phyloP scores from a whole-genome alignment of 2,329 filamentous ascomycete genomes.

The Phialophora tarda region DNA sequence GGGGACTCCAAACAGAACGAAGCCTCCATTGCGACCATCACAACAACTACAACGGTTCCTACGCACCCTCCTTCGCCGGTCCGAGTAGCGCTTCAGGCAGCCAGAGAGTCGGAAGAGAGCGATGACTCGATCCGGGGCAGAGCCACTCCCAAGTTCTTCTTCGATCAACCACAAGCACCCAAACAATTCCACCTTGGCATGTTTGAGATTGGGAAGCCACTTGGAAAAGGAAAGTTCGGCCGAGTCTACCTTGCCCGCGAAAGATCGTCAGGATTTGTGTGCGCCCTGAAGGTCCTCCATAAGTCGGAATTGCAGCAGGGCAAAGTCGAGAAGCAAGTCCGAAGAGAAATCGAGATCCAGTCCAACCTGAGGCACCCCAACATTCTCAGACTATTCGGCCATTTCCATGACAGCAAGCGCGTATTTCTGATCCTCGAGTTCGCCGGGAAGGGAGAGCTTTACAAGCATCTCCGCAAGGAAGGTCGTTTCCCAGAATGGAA shows the following conservation, averaged over 20 bases:
- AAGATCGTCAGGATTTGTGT: constrained; percentile 78
- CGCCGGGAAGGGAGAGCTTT: constrained; percentile 82
- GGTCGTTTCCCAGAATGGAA: constrained; percentile 83
- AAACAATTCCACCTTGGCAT: constrained; percentile 82
- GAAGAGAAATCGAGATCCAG: constrained; percentile 88
- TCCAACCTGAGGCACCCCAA: constrained; percentile 85
- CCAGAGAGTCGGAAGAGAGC: constrained; percentile 57
- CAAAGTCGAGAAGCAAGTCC: constrained; percentile 83
- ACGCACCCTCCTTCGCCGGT: constrained; percentile 58
- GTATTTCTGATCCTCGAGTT: constrained; percentile 89
- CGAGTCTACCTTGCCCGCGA: constrained; percentile 85
- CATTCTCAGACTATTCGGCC: constrained; percentile 80
- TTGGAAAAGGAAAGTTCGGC: constrained; percentile 87
- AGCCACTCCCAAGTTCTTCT: constrained; percentile 49
- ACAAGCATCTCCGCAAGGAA: constrained; percentile 82
- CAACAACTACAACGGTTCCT: constrained; percentile 40
- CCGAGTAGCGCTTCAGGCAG: constrained; percentile 57
- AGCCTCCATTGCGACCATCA: constrained; percentile 59
- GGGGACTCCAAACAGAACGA: constrained; percentile 65
- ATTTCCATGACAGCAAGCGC: constrained; percentile 87
- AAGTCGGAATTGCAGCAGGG: constrained; percentile 81
- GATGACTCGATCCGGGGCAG: constrained; percentile 38
- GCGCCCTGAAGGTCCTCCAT: constrained; percentile 83
- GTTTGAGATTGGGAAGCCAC: constrained; percentile 88
- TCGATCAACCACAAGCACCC: constrained; percentile 60